Evolutionary conservation across 2,329 filamentous ascomycete genomes (phyloP), one percentile per base, ranked within the genome.

Genomic region (Alternaria panax): DNA sequence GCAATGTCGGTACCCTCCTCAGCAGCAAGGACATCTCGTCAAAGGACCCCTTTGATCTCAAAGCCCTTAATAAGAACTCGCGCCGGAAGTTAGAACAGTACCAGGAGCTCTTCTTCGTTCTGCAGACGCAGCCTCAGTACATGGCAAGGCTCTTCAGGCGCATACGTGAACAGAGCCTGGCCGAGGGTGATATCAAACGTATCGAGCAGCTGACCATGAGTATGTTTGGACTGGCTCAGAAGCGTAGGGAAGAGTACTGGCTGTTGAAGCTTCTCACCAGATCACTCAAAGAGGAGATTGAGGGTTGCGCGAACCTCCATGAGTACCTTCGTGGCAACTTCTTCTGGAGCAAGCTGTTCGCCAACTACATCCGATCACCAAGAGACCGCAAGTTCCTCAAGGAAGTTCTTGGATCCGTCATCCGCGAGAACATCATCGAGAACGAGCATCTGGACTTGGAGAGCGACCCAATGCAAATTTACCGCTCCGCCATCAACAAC

Each of bases 391-490:
- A 97, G 72, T 99, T 93, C 77, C 85, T 98, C 69, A 89, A 93
- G 61, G 92, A 96, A 66, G 83, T 97, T 2, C 83, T 98, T 4
- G 92, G 93, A 0, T 89, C 92, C 1, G 80, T 99, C 47, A 90
- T 99, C 67, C 90, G 91, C 63, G 92, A 96, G 74, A 94, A 95
- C 73, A 93, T 99, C 71, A 89, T 98, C 54, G 95, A 97, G 54
- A 95, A 97, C 68, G 89, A 93, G 12, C 90, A 90, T 5, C 83
- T 99, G 32, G 94, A 99, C 75, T 84, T 99, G 25, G 95, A 99
- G 79, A 97, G 94, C 75, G 95, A 99, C 73, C 95, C 95, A 0
- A 90, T 98, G 83, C 94, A 98, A 70, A 99, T 99, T 57, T 98
- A 99, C 79, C 88, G 92, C 41, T 95, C 93, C 5, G 90, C 92